Conservation (phyloP, 179 eudicot genomes). For the Beta lomatogona region DNA sequence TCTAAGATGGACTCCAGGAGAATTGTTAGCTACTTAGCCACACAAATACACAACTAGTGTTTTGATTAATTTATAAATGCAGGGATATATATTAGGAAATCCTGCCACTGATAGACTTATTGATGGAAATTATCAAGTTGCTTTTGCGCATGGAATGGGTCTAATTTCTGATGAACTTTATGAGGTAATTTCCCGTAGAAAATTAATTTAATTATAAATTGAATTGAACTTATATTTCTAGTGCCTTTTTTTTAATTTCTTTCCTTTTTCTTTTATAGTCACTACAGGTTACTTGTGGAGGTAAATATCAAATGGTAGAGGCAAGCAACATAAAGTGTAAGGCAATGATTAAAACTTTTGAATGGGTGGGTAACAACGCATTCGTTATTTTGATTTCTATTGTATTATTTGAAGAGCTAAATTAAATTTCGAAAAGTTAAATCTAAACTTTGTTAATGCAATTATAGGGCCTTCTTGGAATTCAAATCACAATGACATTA, state of each 20-base stretch:
- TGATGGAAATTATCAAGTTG: conserved; percentile 24
- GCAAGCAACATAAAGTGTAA: conserved; percentile 24
- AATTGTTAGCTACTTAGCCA: too few relatives aligned
- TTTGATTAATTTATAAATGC: neutral
- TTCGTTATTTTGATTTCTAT: neutral
- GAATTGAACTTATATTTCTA: neutral
- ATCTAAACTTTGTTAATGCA: neutral
- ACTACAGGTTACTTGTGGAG: conserved; percentile 35
- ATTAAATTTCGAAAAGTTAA: too few relatives aligned
- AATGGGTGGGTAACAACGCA: conserved; percentile 21
- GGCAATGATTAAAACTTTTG: conserved; percentile 15
- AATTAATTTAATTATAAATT: too few relatives aligned
- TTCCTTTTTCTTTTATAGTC: conserved; percentile 22
- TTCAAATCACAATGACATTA: conserved; percentile 10
- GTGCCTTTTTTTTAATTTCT: neutral
- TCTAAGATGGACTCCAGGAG: too few relatives aligned
- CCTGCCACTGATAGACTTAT: conserved; percentile 29
- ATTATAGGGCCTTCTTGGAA: conserved; percentile 11
- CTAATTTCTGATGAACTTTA: conserved; percentile 50
- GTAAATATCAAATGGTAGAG: conserved; percentile 29
- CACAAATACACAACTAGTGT: too few relatives aligned
- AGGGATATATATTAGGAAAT: conserved; percentile 56
- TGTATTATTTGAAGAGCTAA: too few relatives aligned
- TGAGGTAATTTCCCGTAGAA: conserved; percentile 30
- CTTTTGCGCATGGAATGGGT: conserved; percentile 52